phyloP scores from a whole-genome alignment of 768 basidiomycete species.

The Fibroporia radiculosa region DNA sequence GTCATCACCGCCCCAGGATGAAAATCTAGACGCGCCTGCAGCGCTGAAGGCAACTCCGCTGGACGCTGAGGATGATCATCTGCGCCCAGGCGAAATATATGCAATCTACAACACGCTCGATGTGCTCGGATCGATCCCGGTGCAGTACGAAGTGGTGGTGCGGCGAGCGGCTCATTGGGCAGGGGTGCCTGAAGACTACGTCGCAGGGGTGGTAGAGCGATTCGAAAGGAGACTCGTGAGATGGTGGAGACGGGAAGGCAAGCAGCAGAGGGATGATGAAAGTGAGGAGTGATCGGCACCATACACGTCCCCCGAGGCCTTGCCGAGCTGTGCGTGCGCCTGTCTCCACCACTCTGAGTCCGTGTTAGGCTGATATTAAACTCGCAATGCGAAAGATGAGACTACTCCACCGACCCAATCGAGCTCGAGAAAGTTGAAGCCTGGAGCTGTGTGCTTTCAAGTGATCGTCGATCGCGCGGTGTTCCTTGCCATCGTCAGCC shows the following conservation, averaged over 20 bases:
- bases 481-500: too few species aligned
- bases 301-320: too few species aligned
- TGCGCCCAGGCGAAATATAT: conserved; percentile 53
- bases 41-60: conserved; percentile 1
- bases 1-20: not conserved
- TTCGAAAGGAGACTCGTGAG: conserved; percentile 57
- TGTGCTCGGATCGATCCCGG: conserved; percentile 47
- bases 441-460: too few species aligned
- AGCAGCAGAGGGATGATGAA: not conserved
- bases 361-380: too few species aligned
- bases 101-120: conserved; percentile 65
- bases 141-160: conserved; percentile 44
- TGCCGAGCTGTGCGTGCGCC: too few species aligned
- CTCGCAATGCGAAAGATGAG: too few species aligned
- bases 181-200: conserved; percentile 44
- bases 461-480: too few species aligned
- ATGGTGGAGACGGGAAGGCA: conserved; percentile 33
- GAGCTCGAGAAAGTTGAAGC: too few species aligned
- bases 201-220: conserved; percentile 50
- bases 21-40: conserved; percentile 6
- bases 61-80: conserved; percentile 5
- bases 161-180: conserved; percentile 43
- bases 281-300: not conserved
- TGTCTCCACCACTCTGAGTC: too few species aligned
- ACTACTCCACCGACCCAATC: too few species aligned